These are phyloP conservation scores for Spergularia marina DNA, from an alignment of 148 eudicot species.

Conservation along the genomic window DNA sequence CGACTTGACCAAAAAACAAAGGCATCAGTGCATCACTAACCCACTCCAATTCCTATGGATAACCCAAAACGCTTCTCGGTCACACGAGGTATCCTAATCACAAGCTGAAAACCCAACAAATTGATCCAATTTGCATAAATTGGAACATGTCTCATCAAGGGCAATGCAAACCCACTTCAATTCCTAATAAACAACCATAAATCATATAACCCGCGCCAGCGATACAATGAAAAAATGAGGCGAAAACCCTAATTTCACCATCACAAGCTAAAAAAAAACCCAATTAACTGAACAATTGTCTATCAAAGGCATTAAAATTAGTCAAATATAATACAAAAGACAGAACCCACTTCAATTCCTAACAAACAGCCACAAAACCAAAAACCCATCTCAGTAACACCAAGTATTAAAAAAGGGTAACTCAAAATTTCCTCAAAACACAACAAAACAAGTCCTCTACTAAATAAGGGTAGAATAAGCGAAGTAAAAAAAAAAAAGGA, in stretches of 20 bases:
- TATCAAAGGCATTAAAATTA: background rate
- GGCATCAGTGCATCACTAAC: background rate
- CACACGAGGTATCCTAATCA: background rate
- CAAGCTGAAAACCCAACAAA: background rate
- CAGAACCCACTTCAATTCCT: background rate
- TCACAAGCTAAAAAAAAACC: background rate
- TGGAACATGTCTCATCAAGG: too few relatives aligned
- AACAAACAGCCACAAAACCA: background rate
- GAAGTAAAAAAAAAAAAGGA: background rate
- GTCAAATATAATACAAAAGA: too few relatives aligned
- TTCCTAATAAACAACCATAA: background rate
- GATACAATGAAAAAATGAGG: background rate
- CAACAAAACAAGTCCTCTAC: background rate
- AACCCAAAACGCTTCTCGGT: background rate
- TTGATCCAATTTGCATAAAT: background rate
- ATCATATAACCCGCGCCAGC: background rate
- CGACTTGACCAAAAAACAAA: too few relatives aligned
- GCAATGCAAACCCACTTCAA: background rate
- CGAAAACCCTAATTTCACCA: background rate
- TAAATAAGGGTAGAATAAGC: background rate
- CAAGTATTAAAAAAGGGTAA: background rate
- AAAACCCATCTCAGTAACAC: slow-evolving; percentile 14
- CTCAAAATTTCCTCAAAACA: background rate
- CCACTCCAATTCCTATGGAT: background rate
- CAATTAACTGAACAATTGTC: background rate